A percentile compares a stretch with the other conserved stretches of the same genome.
These are phyloP conservation scores for Phlyctochytrium planicorne DNA, from an alignment of 192 early-diverging fungal species.

Conservation along the genomic window DNA sequence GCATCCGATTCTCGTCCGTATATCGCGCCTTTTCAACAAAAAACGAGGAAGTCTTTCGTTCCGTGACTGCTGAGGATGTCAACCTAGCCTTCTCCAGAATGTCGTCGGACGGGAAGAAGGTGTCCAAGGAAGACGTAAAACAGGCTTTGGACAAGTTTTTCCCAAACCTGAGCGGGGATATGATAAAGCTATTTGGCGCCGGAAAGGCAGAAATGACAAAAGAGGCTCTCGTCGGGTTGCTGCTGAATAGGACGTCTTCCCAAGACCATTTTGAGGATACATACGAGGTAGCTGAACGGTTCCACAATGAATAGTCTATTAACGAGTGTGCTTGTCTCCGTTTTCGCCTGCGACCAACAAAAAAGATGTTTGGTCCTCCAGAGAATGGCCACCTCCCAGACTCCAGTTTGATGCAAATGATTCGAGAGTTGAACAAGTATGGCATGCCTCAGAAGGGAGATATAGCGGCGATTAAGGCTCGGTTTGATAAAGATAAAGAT, in stretches of 20 bases:
- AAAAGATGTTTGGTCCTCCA: conserved; percentile 31
- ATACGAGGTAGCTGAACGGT: conserved; percentile 32
- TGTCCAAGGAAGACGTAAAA: conserved; percentile 1
- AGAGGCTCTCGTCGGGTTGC: conserved; percentile 39
- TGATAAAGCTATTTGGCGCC: neutral
- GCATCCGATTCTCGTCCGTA: too few species aligned
- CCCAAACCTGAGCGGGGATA: neutral
- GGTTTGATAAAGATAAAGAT: conserved; percentile 48
- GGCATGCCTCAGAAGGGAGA: conserved; percentile 37
- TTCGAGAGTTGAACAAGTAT: conserved; percentile 30
- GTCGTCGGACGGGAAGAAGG: conserved; percentile 2
- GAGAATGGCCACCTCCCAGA: conserved; percentile 13
- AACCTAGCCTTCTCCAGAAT: neutral
- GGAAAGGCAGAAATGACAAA: conserved; percentile 42
- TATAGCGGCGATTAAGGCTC: conserved; percentile 26
- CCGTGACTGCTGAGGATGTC: neutral
- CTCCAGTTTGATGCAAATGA: conserved; percentile 27
- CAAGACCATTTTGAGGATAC: conserved; percentile 40
- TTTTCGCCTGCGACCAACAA: neutral
- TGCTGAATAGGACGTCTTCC: conserved; percentile 25
- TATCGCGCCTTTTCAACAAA: too few species aligned
- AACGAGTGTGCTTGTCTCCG: neutral
- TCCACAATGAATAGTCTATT: neutral
- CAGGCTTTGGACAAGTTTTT: neutral
- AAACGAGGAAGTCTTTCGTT: too few species aligned